phyloP scores from a whole-genome alignment of 1,284 basidiomycete genomes.

The Ceratobasidium sp. region DNA sequence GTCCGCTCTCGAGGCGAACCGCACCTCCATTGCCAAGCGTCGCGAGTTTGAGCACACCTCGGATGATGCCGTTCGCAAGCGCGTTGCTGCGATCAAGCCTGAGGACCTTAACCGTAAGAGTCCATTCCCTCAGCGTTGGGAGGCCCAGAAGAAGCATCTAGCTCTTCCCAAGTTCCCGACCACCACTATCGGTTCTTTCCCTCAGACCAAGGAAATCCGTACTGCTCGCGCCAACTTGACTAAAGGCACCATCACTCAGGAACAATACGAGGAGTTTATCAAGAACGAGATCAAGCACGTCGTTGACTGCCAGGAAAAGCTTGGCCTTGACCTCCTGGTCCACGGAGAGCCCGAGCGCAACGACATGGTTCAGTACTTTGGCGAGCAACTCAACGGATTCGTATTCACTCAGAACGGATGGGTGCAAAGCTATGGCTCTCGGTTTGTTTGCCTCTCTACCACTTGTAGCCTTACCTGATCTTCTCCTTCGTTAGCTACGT shows the following conservation, averaged over 20 bases:
- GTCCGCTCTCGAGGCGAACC: conserved; percentile 88
- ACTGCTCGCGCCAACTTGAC: conserved; percentile 92
- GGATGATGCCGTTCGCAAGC: conserved; percentile 95
- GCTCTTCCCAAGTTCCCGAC: conserved; percentile 97
- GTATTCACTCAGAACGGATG: conserved; percentile 99
- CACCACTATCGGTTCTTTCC: conserved; percentile 99
- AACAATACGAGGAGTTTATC: conserved; percentile 98
- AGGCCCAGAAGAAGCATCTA: conserved; percentile 90
- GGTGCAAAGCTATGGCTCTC: conserved; percentile 98
- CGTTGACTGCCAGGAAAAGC: conserved; percentile 96
- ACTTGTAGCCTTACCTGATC: conserved; percentile 52
- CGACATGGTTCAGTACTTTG: conserved; percentile 99
- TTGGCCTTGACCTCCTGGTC: conserved; percentile 96
- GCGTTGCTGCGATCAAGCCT: conserved; percentile 91
- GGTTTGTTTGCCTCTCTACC: conserved; percentile 62
- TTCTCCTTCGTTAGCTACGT: conserved; percentile 82
- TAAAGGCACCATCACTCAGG: conserved; percentile 91
- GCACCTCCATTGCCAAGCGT: conserved; percentile 91
- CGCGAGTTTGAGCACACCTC: conserved; percentile 96
- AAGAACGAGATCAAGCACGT: conserved; percentile 97
- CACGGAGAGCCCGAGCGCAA: conserved; percentile 99
- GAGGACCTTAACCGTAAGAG: conserved; percentile 92
- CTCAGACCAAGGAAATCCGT: conserved; percentile 99
- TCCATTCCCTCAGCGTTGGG: conserved; percentile 89
- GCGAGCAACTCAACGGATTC: conserved; percentile 95